Percentiles rank a stretch among this genome's conserved stretches.
These are phyloP conservation scores for Yamadazyma jaroonii DNA, from an alignment of 1,139 yeast genomes.

Conservation along the genomic window DNA sequence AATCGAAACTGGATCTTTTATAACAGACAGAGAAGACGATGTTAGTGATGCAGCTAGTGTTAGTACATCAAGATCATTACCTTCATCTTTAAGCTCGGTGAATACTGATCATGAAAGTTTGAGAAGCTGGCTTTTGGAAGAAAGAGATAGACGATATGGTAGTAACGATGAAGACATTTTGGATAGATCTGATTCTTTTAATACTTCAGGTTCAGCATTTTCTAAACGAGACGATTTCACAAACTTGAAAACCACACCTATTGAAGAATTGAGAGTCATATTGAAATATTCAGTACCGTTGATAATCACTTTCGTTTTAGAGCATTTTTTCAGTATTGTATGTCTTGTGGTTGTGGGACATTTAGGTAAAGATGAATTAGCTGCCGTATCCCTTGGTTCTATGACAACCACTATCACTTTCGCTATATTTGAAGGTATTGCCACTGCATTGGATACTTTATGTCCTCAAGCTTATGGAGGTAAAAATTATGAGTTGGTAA, in stretches of 20 bases:
- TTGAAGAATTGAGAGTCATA: slow-evolving; percentile 47
- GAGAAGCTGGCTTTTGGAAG: slow-evolving; percentile 62
- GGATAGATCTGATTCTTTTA: slow-evolving; percentile 10
- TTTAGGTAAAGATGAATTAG: slow-evolving; percentile 66
- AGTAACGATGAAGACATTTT: slow-evolving; percentile 26
- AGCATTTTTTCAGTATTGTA: slow-evolving; percentile 69
- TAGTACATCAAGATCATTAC: slow-evolving; percentile 57
- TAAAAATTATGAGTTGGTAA: slow-evolving; percentile 58
- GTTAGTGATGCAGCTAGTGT: slow-evolving; percentile 52
- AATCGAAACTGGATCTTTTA: slow-evolving; percentile 41
- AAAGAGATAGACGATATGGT: slow-evolving; percentile 49
- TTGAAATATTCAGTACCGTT: slow-evolving; percentile 61
- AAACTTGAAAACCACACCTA: slow-evolving; percentile 42
- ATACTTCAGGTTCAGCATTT: slow-evolving; percentile 8
- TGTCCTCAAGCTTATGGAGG: slow-evolving; percentile 86
- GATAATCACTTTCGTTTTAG: slow-evolving; percentile 64
- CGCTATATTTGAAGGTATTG: slow-evolving; percentile 83
- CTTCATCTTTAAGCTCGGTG: slow-evolving; percentile 55
- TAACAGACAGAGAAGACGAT: slow-evolving; percentile 38
- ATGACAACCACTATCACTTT: slow-evolving; percentile 86
- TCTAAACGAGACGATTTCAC: slow-evolving; percentile 29
- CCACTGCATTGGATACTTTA: slow-evolving; percentile 82
- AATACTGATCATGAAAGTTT: slow-evolving; percentile 54
- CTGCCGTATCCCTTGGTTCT: slow-evolving; percentile 81
- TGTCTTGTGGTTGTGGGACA: slow-evolving; percentile 73